Percentiles rank a stretch among this genome's conserved stretches.
phyloP scores from a whole-genome alignment of 305 asterid genomes.

The Lippia alba region DNA sequence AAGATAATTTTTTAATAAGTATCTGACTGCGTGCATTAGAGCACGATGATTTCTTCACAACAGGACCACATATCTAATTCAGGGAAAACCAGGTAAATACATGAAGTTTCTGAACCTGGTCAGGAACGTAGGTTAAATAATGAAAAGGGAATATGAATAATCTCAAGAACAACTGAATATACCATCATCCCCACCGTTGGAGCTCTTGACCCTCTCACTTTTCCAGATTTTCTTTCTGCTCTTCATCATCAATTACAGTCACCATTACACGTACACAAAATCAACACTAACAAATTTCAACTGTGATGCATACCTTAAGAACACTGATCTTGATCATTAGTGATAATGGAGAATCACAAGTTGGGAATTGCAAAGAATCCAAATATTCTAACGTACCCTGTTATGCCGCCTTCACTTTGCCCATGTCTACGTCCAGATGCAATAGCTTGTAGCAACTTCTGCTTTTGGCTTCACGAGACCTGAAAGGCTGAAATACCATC shows the following conservation, averaged over 20 bases:
- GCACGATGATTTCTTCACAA: slow-evolving; percentile 1
- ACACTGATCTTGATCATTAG: slow-evolving; percentile 6
- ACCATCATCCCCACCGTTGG: slow-evolving; percentile 26
- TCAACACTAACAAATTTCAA: neutral
- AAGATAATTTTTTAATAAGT: too few species aligned
- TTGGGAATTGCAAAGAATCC: slow-evolving; percentile 33
- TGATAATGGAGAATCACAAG: slow-evolving; percentile 18
- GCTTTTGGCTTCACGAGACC: slow-evolving; percentile 1
- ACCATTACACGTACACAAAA: neutral
- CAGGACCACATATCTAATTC: slow-evolving; percentile 33
- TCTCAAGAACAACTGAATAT: slow-evolving; percentile 24
- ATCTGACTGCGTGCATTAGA: too few species aligned
- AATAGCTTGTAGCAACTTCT: neutral
- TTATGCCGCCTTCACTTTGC: slow-evolving; percentile 30
- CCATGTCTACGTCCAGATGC: slow-evolving; percentile 39
- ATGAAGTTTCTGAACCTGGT: slow-evolving; percentile 45
- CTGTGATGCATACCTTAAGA: neutral
- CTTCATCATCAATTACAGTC: neutral
- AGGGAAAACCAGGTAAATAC: slow-evolving; percentile 28
- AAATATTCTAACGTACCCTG: slow-evolving; percentile 25
- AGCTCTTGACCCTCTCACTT: slow-evolving; percentile 32
- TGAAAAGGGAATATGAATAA: slow-evolving; percentile 24
- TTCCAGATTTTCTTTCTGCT: slow-evolving; percentile 1
- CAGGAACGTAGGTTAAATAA: slow-evolving; percentile 35
- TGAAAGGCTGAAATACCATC: neutral